These are phyloP conservation scores for Parafenestella ontariensis DNA, from an alignment of 2,329 filamentous ascomycete species.

Conservation along the genomic window DNA sequence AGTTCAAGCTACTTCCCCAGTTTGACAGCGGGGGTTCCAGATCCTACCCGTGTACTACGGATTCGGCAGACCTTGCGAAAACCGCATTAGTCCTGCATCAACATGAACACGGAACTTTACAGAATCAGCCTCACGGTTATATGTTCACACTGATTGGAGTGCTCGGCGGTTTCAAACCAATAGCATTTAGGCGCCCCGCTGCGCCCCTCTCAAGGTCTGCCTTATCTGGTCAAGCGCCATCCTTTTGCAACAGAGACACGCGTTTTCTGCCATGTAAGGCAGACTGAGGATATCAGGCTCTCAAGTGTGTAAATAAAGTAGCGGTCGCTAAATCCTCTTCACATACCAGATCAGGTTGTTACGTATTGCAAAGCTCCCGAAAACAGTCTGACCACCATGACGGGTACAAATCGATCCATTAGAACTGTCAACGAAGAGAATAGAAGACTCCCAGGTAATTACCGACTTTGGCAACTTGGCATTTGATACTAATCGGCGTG, in stretches of 20 bases:
- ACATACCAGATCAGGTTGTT: neutral
- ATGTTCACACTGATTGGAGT: neutral
- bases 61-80: neutral
- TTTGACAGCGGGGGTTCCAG: no score
- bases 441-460: neutral
- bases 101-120: neutral
- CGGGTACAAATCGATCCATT: neutral
- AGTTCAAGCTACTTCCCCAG: no score
- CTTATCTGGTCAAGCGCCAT: conserved; percentile 1
- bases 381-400: neutral
- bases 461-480: neutral
- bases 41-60: neutral
- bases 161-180: neutral
- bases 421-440: neutral
- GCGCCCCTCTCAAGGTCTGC: conserved; percentile 6
- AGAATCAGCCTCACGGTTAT: neutral
- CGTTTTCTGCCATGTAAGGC: neutral
- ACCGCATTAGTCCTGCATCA: neutral
- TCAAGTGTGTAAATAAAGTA: neutral
- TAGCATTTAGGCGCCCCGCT: neutral
- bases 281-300: neutral
- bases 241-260: neutral
- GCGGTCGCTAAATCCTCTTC: no score
- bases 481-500: neutral
- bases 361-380: neutral